Evolutionary conservation across 129 eudicot species (phyloP), one percentile per base, ranked within the genome.

Genomic region (Flaveria bidentis): DNA sequence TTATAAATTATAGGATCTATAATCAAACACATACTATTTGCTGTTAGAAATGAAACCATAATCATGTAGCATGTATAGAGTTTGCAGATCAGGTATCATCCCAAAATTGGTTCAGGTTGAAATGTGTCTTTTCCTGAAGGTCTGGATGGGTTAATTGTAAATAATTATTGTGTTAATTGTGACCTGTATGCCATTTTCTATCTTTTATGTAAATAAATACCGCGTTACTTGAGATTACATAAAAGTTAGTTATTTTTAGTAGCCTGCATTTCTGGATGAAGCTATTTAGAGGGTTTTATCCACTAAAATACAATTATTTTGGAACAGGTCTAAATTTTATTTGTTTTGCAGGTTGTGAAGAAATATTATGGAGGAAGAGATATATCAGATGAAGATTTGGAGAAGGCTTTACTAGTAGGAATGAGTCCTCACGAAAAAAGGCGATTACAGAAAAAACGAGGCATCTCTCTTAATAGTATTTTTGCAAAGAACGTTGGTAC

Each of bases 381-480:
- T 22, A 87, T 95, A 84, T 73, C 89, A 20, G 82, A 82, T 20
- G 87, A 87, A 73, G 97, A 95, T 74, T 79, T 91, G 67, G 97
- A 95, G 86, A 88, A 75, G 36, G 97, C 99, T 42, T 80, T 95
- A 73, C 75, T 87, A 33, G 87, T 95, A 47, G 99, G 99, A 76
- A 91, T 95, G 96, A 95, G 89, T 80, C 92, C 99, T 75, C 93
- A 89, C 1, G 96, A 85, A 84, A 91, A 84, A 81, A 86, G 91
- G 77, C 85, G 88, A 49, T 74, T 86, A 66, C 78, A 55, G 77
- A 95, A 91, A 82, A 95, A 95, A 84, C 83, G 80, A 65, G 90
- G 88, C 11, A 47, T 73, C n/a, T 57, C 87, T 36, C 58, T 77
- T 16, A 85, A 70, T 36, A 63, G 7, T 28, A 61, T 57, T 47